These are phyloP conservation scores for Tylopilus plumbeoviolaceoides DNA, from an alignment of 768 basidiomycete genomes.

Conservation along the genomic window DNA sequence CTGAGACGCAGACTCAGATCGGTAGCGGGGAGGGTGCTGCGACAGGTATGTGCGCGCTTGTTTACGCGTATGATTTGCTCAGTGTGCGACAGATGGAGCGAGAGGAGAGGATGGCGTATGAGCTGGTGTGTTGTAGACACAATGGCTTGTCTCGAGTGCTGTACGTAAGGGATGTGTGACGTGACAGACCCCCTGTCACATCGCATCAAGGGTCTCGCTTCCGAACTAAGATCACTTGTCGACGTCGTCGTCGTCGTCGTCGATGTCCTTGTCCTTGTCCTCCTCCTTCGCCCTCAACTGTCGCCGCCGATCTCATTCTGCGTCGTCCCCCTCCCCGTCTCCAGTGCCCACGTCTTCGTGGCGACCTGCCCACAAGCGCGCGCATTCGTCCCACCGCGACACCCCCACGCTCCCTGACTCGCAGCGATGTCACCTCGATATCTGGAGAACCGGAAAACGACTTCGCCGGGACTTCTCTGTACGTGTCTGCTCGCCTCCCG, in stretches of 20 bases:
- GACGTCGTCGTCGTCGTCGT: neutral
- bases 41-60: conserved; percentile 20
- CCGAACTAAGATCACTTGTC: conserved; percentile 15
- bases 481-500: conserved; percentile 14
- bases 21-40: conserved; percentile 25
- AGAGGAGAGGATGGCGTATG: conserved; percentile 2
- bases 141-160: conserved; percentile 14
- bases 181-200: conserved; percentile 18
- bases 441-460: conserved; percentile 52
- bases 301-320: conserved; percentile 54
- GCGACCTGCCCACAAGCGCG: conserved; percentile 47
- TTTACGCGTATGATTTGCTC: neutral
- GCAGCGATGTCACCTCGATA: conserved; percentile 51
- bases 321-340: conserved; percentile 34
- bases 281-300: conserved; percentile 34
- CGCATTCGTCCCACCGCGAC: conserved; percentile 38
- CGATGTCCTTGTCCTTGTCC: conserved; percentile 28
- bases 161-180: conserved; percentile 22
- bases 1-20: conserved; percentile 32
- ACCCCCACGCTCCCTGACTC: conserved; percentile 34
- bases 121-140: conserved; percentile 18
- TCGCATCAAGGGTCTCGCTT: conserved; percentile 4
- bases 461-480: conserved; percentile 48
- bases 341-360: conserved; percentile 36
- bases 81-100: conserved; percentile 6